phyloP scores from a whole-genome alignment of 805 yeast species.

The Yamadazyma sp. region DNA sequence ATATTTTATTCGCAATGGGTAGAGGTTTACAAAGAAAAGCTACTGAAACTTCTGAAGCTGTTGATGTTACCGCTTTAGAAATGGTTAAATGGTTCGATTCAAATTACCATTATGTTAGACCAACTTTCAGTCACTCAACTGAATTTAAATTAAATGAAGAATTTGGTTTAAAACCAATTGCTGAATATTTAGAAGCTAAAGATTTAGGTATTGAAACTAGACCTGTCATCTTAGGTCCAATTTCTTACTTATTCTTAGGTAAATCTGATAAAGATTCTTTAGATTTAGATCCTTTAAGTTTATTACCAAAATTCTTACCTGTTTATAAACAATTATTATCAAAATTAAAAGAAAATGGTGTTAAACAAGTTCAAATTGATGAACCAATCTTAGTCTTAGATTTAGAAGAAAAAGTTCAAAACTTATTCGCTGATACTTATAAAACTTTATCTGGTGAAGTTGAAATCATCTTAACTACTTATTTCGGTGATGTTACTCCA shows the following conservation, averaged over 20 bases:
- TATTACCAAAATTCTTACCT: conserved; percentile 87
- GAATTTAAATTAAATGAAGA: conserved; percentile 82
- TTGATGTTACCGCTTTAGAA: conserved; percentile 97
- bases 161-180: conserved; percentile 87
- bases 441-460: conserved; percentile 61
- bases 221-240: conserved; percentile 96
- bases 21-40: conserved; percentile 99
- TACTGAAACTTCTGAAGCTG: conserved; percentile 80
- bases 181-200: conserved; percentile 97
- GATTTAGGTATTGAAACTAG: conserved; percentile 93
- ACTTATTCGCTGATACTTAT: conserved; percentile 87
- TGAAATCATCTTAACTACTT: conserved; percentile 79
- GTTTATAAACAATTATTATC: conserved; percentile 86
- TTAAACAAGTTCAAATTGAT: conserved; percentile 90
- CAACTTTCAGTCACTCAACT: conserved; percentile 94
- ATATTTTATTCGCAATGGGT: conserved; percentile 98
- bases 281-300: conserved; percentile 89
- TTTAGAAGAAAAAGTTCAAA: conserved; percentile 77
- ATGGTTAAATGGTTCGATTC: conserved; percentile 99
- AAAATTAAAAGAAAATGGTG: conserved; percentile 93
- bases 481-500: conserved; percentile 98
- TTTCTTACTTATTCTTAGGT: conserved; percentile 91
- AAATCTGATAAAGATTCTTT: conserved; percentile 97
- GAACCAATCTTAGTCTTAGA: conserved; percentile 97
- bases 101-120: conserved; percentile 99